These are phyloP conservation scores for Pseudonitzschia multiseries DNA, from an alignment of 108 stramenopile species.

Conservation along the genomic window DNA sequence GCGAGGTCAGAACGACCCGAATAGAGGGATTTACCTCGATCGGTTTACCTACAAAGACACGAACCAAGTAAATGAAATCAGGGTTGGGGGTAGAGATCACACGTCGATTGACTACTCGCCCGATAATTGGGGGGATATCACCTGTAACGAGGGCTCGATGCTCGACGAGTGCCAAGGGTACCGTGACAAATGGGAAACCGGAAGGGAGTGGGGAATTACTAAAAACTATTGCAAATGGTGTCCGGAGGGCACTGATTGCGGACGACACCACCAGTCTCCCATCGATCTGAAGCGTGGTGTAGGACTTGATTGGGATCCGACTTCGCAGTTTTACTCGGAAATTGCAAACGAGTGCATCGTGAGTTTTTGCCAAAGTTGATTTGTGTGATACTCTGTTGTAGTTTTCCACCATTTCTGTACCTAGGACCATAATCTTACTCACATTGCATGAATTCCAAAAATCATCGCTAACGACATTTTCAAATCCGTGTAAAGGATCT, in stretches of 20 bases:
- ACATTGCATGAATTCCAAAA: neutral
- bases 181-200: conserved; percentile 30
- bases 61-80: neutral
- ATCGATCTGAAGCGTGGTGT: conserved; percentile 36
- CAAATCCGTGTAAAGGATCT: conserved; percentile 12
- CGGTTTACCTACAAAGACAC: conserved; percentile 9
- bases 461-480: neutral
- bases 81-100: conserved; percentile 13
- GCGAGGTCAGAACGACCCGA: neutral
- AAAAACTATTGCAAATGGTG: conserved; percentile 42
- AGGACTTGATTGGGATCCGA: conserved; percentile 10
- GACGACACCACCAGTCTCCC: conserved; percentile 44
- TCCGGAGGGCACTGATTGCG: conserved; percentile 39
- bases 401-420: neutral
- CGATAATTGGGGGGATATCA: conserved; percentile 21
- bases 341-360: conserved; percentile 31
- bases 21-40: conserved; percentile 11
- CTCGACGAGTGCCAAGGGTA: conserved; percentile 31
- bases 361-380: neutral
- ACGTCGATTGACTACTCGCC: conserved; percentile 25
- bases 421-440: neutral
- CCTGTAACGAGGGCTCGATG: conserved; percentile 22
- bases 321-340: conserved; percentile 7
- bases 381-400: neutral
- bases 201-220: conserved; percentile 23